These are phyloP conservation scores for Euptelea pleiosperma DNA, from an alignment of 164 flowering plant species.

Conservation along the genomic window DNA sequence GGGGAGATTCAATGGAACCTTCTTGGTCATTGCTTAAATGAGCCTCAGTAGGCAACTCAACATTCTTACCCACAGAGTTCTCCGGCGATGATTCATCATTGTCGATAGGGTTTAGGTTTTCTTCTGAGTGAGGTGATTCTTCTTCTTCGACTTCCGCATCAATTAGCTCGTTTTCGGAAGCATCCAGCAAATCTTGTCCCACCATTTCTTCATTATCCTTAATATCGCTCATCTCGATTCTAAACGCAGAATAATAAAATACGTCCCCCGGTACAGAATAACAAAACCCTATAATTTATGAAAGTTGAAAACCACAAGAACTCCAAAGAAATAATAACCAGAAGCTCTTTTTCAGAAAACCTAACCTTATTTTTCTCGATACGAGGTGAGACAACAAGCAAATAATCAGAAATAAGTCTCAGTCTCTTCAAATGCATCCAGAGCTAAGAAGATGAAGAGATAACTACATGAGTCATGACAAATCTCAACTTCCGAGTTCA, in stretches of 20 bases:
- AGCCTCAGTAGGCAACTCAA: slow-evolving; percentile 12
- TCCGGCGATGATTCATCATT: slow-evolving; percentile 3
- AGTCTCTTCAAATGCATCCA: no score
- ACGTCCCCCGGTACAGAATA: neutral
- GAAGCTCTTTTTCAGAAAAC: no score
- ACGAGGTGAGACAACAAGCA: no score
- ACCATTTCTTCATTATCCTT: slow-evolving; percentile 24
- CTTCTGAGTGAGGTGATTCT: neutral
- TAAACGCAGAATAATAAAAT: neutral
- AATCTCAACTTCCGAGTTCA: no score
- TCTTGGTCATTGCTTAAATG: slow-evolving; percentile 11
- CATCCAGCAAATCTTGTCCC: slow-evolving; percentile 3
- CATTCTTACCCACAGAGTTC: slow-evolving; percentile 12
- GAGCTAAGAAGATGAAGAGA: no score
- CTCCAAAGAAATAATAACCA: no score
- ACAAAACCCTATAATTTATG: neutral
- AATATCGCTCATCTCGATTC: slow-evolving; percentile 15
- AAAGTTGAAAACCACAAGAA: neutral
- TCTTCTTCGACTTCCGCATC: slow-evolving; percentile 15
- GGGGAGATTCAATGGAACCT: slow-evolving; percentile 2
- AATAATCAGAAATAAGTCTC: no score
- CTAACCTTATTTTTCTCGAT: no score
- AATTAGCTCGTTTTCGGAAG: slow-evolving; percentile 4
- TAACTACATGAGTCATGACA: no score
- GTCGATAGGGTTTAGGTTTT: slow-evolving; percentile 11